Percentiles rank a stretch among this genome's conserved stretches.
phyloP scores from a whole-genome alignment of 2,329 filamentous ascomycete genomes.

The Xylariomycetidae sp. region DNA sequence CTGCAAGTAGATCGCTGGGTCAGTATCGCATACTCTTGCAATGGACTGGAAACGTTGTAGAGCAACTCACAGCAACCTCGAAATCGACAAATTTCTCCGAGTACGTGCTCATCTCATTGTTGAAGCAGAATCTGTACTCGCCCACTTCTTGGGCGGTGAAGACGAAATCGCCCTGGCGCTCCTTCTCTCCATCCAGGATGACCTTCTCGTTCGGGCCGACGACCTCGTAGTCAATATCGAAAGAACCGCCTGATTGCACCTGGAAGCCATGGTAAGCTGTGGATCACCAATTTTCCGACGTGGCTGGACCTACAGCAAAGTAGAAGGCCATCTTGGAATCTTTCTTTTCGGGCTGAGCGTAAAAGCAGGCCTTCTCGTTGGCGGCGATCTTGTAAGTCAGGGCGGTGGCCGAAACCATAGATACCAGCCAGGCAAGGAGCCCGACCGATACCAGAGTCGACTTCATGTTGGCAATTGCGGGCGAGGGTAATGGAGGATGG shows the following conservation, averaged over 20 bases:
- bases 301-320: slow-evolving; percentile 69
- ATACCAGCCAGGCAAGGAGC: slow-evolving; percentile 65
- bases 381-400: slow-evolving; percentile 88
- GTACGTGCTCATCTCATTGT: slow-evolving; percentile 97
- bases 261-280: slow-evolving; percentile 32
- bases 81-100: slow-evolving; percentile 97
- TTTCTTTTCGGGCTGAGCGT: slow-evolving; percentile 67
- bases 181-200: slow-evolving; percentile 82
- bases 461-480: slow-evolving; percentile 61
- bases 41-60: neutral
- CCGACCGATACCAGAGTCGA: slow-evolving; percentile 54
- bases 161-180: slow-evolving; percentile 93
- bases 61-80: slow-evolving; percentile 73
- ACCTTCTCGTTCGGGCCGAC: slow-evolving; percentile 73
- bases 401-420: slow-evolving; percentile 75
- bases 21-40: slow-evolving; percentile 11
- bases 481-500: too few species aligned
- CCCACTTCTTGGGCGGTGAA: slow-evolving; percentile 85
- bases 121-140: slow-evolving; percentile 97
- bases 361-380: slow-evolving; percentile 96
- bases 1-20: slow-evolving; percentile 9
- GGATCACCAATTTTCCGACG: slow-evolving; percentile 3
- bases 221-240: slow-evolving; percentile 92
- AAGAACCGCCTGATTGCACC: slow-evolving; percentile 97
- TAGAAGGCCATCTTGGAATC: slow-evolving; percentile 95